Evolutionary conservation across 1,139 yeast genomes (phyloP), one percentile per base, ranked within the genome.

Genomic region (Ogataea hybrid): DNA sequence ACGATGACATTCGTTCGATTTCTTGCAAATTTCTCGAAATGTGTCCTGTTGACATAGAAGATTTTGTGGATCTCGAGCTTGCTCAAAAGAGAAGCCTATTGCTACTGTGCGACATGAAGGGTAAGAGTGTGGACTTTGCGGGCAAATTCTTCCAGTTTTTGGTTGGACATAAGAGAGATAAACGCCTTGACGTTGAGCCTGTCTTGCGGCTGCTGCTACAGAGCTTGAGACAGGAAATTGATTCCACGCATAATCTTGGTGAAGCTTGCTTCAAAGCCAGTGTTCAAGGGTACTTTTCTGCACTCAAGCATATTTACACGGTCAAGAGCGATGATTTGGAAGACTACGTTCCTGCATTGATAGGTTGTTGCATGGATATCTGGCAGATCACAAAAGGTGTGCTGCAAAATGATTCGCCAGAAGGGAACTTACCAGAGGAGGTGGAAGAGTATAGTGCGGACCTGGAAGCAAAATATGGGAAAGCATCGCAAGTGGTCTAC

Each of bases 81-180:
- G 51, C 78, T 1, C 52, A 63, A 5, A 39, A 52, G 0, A 68
- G 70, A 36, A 71, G 83, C 0, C 50, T 72, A 18, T 48, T 56
- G 0, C 65, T 81, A 58, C 61, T 87, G 37, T 56, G 66, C 5
- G 80, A 79, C 38, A 67, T 77, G 51, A 77, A 80, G 36, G 94
- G 90, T 18, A 75, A 89, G 44, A 78, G 73, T 47, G 84, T 89
- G 39, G 97, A 90, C 49, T 83, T 90, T 20, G 96, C 94, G 8
- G 90, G 96, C 0, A 73, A 81, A 32, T 65, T 82, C 11, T 64
- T 83, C 31, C 77, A 75, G 51, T 71, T 83, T 47, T 48, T 75
- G 36, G 71, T 63, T n/a, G 55, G 55, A 27, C 50, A 53, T 37
- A 46, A 51, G 5, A 46, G 50, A 10, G 8, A 6, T n/a, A 37